Evolutionary conservation across 2,329 filamentous ascomycete species (phyloP), one percentile per base, ranked within the genome.

Genomic region (Aspergillus oerlinghausenensis): DNA sequence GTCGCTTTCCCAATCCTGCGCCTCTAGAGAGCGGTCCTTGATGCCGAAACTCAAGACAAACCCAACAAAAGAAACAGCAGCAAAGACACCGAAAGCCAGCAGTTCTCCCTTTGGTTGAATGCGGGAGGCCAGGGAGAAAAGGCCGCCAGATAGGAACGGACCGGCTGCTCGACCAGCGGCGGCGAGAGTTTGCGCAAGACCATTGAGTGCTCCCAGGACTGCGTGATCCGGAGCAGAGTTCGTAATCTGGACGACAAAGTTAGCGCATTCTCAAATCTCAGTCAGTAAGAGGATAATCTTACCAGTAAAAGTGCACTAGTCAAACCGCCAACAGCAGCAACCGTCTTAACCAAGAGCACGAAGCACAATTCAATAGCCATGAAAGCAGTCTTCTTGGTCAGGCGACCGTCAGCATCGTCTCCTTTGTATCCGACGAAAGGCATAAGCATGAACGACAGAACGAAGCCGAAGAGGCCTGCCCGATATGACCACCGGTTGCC

Each of bases 121-220:
- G 50, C 83, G 82, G 0, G 85, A 88, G 0, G 91, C 88, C 0
- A 93, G 78, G 0, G 90, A 90, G 72, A 96, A 99, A 0, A 99
- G 79, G 0, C 87, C 87, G 0, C 94, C 94, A 0, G 92, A 94
- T 0, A 96, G 78, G 63, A 97, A 92, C 0, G 94, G 94, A 0
- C 94, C 94, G 0, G 91, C 83, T 47, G 92, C 92, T 58, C 94
- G 86, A 8, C 94, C 94, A 0, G 90, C 90, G 0, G 94, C 94
- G 0, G 91, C 96, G 0, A 99, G 84, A 0, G 92, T 96, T 73
- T 99, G 94, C 0, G 94, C 94, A 32, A 97, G 83, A 9, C 94
- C 94, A 68, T 99, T 97, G 26, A 99, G 81, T 0, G 90, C 92
- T 3, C 94, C 94, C 0, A 99, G 82, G 0, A 90, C 92, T 4